These are phyloP conservation scores for Saturnispora gosingensis DNA, from an alignment of 805 yeast genomes.

Conservation along the genomic window DNA sequence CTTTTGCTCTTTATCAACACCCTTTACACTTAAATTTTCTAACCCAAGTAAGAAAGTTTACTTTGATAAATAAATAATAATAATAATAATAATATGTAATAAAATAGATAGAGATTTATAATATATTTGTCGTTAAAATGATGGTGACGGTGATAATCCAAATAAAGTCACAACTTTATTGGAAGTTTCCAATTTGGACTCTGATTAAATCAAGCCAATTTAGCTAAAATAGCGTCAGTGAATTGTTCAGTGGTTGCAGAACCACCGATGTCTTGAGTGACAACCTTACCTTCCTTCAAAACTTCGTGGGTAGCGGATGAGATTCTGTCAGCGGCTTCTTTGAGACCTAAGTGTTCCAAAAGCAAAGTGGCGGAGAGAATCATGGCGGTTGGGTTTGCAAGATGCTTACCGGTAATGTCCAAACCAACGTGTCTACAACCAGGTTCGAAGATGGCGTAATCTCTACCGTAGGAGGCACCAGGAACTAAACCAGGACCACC, in stretches of 20 bases:
- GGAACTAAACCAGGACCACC: conserved; percentile 99
- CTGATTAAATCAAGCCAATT: conserved; percentile 33
- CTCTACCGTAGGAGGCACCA: conserved; percentile 97
- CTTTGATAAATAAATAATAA: neutral
- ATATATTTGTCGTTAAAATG: neutral
- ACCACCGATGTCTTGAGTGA: conserved; percentile 92
- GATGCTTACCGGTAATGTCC: conserved; percentile 87
- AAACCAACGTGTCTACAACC: conserved; percentile 99
- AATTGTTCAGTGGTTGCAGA: conserved; percentile 82
- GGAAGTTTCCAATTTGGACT: neutral
- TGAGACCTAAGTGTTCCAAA: conserved; percentile 92
- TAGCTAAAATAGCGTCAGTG: conserved; percentile 79
- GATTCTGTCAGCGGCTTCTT: conserved; percentile 74
- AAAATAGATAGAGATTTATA: neutral
- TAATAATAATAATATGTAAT: neutral
- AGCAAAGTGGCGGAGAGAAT: conserved; percentile 82
- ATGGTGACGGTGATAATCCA: neutral
- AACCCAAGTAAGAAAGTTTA: neutral
- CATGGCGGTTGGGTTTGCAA: conserved; percentile 98
- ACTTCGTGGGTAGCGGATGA: conserved; percentile 84
- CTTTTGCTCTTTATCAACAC: neutral
- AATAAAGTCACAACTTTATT: neutral
- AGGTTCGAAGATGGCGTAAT: conserved; percentile 96
- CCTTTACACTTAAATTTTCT: neutral
- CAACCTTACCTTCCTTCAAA: conserved; percentile 74